Conservation (phyloP, 208 protist species). For the Trichomonas gallinae region DNA sequence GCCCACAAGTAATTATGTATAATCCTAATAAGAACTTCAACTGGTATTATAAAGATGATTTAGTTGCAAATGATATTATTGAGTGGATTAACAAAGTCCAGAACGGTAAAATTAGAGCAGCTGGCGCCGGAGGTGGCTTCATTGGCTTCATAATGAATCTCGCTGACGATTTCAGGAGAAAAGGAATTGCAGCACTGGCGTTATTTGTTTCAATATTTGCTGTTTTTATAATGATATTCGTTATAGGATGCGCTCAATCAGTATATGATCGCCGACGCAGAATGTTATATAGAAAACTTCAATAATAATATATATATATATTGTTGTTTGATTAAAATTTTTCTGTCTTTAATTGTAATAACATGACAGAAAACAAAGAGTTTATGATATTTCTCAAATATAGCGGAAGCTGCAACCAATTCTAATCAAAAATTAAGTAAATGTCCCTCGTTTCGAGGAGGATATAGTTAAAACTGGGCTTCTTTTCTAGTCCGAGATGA, state of each 20-base stretch:
- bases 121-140: not conserved
- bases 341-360: too few relatives aligned
- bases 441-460: too few relatives aligned
- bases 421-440: too few relatives aligned
- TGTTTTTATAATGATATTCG: not conserved
- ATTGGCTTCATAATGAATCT: not conserved
- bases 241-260: not conserved
- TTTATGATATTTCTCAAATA: too few relatives aligned
- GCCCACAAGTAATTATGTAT: not conserved
- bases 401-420: too few relatives aligned
- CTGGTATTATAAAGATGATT: not conserved
- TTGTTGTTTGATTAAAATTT: too few relatives aligned
- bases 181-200: not conserved
- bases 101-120: not conserved
- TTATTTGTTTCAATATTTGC: not conserved
- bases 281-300: too few relatives aligned
- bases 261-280: not conserved
- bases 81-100: not conserved
- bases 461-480: too few relatives aligned
- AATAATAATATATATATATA: too few relatives aligned
- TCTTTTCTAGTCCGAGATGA: too few relatives aligned
- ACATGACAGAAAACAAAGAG: too few relatives aligned
- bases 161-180: not conserved
- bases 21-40: not conserved
- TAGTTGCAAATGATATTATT: not conserved